Percentiles rank a stretch among this genome's conserved stretches.
phyloP scores from a whole-genome alignment of 2,329 filamentous ascomycete species.

The Boeremia lycopersici region DNA sequence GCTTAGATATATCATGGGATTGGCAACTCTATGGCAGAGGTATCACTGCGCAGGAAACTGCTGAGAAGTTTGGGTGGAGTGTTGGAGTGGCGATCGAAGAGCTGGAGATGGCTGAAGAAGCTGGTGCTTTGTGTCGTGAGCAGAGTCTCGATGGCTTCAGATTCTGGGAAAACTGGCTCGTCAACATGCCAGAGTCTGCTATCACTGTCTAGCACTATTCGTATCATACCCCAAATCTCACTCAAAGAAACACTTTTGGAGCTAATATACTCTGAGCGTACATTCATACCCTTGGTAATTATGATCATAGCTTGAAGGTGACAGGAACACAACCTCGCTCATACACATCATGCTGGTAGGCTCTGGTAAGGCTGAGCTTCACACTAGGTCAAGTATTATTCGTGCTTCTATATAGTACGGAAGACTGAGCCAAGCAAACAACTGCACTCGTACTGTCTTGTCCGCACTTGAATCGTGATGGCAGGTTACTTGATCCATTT shows the following conservation, averaged over 20 bases:
- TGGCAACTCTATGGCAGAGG: slow-evolving; percentile 80
- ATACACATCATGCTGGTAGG: too few species aligned
- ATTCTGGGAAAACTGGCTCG: slow-evolving; percentile 82
- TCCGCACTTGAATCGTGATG: too few species aligned
- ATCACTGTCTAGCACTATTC: not conserved
- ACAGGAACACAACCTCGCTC: too few species aligned
- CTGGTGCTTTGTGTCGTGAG: slow-evolving; percentile 84
- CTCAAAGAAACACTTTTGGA: not conserved
- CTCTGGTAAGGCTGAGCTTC: too few species aligned
- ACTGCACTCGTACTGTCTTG: too few species aligned
- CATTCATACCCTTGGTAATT: not conserved
- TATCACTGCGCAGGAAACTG: slow-evolving; percentile 86
- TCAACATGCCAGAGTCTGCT: slow-evolving; percentile 20
- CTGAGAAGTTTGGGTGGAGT: slow-evolving; percentile 94
- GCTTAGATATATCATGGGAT: slow-evolving; percentile 73
- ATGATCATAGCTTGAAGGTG: too few species aligned
- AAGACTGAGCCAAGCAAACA: too few species aligned
- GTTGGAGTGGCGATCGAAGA: slow-evolving; percentile 95
- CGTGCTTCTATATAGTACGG: too few species aligned
- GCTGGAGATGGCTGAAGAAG: slow-evolving; percentile 95
- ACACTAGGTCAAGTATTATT: too few species aligned
- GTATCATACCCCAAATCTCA: not conserved
- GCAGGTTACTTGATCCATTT: too few species aligned
- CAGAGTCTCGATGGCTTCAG: slow-evolving; percentile 88
- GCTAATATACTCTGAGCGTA: not conserved